Evolutionary conservation across 1,139 yeast genomes (phyloP), one percentile per base, ranked within the genome.

Genomic region (Scheffersomyces parashehatae): DNA sequence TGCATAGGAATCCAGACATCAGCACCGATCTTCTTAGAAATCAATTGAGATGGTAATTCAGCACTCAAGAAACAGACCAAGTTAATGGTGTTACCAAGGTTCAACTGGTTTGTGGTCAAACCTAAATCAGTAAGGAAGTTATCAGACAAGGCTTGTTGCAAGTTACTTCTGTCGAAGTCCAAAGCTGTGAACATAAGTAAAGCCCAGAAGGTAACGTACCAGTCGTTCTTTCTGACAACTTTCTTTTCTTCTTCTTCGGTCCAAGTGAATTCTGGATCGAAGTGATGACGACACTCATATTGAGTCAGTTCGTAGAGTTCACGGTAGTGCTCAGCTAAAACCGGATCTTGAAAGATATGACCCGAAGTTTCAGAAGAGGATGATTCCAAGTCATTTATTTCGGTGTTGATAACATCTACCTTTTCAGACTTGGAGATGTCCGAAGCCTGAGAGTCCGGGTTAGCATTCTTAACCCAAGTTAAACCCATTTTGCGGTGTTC

Each of bases 201-300:
- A 2, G 68, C 61, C 56, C 68, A 62, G 36, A 65, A 62, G 4
- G 67, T 59, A 7, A 67, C 70, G 44, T 63, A 51, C 49, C 52
- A 62, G 39, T 67, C 72, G 43, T 58, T 59, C 38, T 62, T 66
- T 51, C 65, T 48, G 9, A 54, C 43, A 16, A 65, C 51, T 38
- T 48, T 62, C 41, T 55, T 55, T 45, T 69, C 75, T 53, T 69
- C 75, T 42, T 59, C 60, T 15, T 51, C 47, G 4, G 66, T 60
- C 75, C 74, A 69, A n/a, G 60, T 59, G 40, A 64, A 60, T 1
- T 58, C 56, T 1, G 74, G 73, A 50, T 70, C 74, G 41, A 68
- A 66, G 10, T 52, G 64, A 28, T 51, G 52, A 32, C 63, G 56
- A 48, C 74, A 62, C 47, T 69, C 75, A 49, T 70, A 70, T 2